Base-by-base conservation (phyloP, 2,329 filamentous ascomycete species). In the Colletotrichum horii region DNA sequence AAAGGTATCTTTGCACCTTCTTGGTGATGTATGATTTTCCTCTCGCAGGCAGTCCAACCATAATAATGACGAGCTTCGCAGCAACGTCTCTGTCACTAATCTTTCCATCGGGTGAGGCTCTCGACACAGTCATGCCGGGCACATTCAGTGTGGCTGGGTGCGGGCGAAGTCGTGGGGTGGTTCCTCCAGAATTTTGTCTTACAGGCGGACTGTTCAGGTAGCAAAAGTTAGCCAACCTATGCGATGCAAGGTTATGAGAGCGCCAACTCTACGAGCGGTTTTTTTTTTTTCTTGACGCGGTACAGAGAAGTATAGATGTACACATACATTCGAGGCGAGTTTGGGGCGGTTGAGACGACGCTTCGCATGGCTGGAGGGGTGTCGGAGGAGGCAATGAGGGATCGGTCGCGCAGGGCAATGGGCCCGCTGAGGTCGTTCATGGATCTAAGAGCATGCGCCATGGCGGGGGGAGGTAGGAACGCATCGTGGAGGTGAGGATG, bases 11-110 rank as follows among this genome's bases (percentile, higher is more conserved):
- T 75, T 97, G 94, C 77, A 99, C 91, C 87, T 99, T 99, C 89
- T 98, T 98, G 77, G 97, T 98, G 81, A 99, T 98, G 86, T 99
- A 99, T 71, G 96, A 98, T 87, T 99, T 99, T 83, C 97, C 97
- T 81, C 97, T 91, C 12, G 97, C 97, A 4, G 97, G 97, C 80
- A 99, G 87, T 78, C 97, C 97, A 76, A 99, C 97, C 97, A 99
- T 99, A 83, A 99, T 93, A 81, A 99, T 98, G 82, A 98, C 95
- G 77, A 99, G 89, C 88, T 99, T 99, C 55, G 97, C 94, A 66
- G 96, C 97, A 66, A 99, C 94, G 89, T 99, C 97, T 81, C 96
- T 91, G 82, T 96, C 93, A 71, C 97, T 94, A 80, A 99, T 99
- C 80, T 95, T 93, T 79, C 97, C 97, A 84, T 99, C 97, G 11